Base-by-base conservation (phyloP, 768 basidiomycete species). In the Leccinellum rugosiceps region DNA sequence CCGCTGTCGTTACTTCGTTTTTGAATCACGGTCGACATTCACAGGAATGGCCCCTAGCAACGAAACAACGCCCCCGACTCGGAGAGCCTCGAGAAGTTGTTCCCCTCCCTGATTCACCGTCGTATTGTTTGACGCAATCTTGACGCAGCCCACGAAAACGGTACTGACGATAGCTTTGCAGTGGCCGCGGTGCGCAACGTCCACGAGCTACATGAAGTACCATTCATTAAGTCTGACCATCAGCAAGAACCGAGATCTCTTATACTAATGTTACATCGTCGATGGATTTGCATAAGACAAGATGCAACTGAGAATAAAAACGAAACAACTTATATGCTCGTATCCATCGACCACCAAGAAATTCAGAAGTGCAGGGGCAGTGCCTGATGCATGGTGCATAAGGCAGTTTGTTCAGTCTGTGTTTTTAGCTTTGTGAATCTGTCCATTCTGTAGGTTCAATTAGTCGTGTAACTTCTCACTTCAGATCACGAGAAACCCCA, bases 391-490 rank as follows among this genome's bases (percentile, higher is more conserved):
- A 13, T 5, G n/a, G n/a, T n/a, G n/a, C n/a, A n/a, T n/a, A 14
- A 32, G 1, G 31, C 17, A 28, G 21, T 38, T n/a, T n/a, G n/a
- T 50, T 58, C 26, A 35, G 38, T 32, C 48, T 13, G 23, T 31
- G 10, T 58, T 35, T 10, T 52, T 59, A 23, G 32, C 19, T 23
- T 60, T 71, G 57, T 69, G 67, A 25, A 69, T 61, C n/a, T 53
- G 69, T 7, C 68, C 68, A 32, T 71, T 71, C 68, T 68, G 47
- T 26, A 17, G 1, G 3, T 25, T 9, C 6, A 14, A 4, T 68
- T 3, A 68, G 50, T 4, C 4, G 2, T 17, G 8, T 3, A 31
- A 53, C 8, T n/a, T 30, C 34, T 4, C 23, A 26, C 5, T n/a
- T 7, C 48, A 21, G 34, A n/a, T n/a, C 26, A 26, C 5, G 19